Base-by-base conservation (phyloP, 2,329 filamentous ascomycete species). In the Fusarium napiforme region DNA sequence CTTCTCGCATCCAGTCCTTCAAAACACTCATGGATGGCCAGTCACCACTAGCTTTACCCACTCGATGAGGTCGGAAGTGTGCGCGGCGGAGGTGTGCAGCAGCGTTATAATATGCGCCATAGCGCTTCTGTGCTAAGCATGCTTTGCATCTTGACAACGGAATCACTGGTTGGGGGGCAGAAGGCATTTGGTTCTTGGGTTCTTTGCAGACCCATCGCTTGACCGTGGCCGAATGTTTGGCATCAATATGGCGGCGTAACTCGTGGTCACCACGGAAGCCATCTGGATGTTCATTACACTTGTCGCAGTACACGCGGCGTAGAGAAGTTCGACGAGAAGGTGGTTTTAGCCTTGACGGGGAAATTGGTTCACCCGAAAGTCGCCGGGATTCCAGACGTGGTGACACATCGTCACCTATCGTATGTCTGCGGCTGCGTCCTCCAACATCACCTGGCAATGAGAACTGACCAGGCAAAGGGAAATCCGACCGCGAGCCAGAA, bases 201-300 rank as follows among this genome's bases (percentile, higher is more conserved):
- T 89, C 87, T 36, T 84, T 85, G 79, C 87, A 89, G 23, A 89
- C 84, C 87, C 87, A 90, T 76, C 86, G 82, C 77, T 87, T 88
- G 34, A 88, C 86, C 40, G 87, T 77, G 15, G 86, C 83, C 7
- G 88, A 87, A 73, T 90, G 88, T 67, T 89, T 89, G 9, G 88
- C 87, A 67, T 89, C 87, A 23, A 84, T 85, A 80, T 95, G 93
- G 64, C 93, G 87, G 62, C 92, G 87, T 55, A 95, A 86, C 81
- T 98, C 95, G 81, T 97, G 95, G 63, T 97, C 94, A 65, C 95
- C 95, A 50, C 95, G 92, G 81, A 97, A 98, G 9, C 95, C 95
- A 69, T 95, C 92, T 6, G 93, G 93, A 69, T 96, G 91, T 77
- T 94, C 93, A 74, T 92, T 91, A 84, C 95, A 98, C 75, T 92